Base-by-base conservation (phyloP, 2,329 filamentous ascomycete genomes). In the Epichloe typhina region DNA sequence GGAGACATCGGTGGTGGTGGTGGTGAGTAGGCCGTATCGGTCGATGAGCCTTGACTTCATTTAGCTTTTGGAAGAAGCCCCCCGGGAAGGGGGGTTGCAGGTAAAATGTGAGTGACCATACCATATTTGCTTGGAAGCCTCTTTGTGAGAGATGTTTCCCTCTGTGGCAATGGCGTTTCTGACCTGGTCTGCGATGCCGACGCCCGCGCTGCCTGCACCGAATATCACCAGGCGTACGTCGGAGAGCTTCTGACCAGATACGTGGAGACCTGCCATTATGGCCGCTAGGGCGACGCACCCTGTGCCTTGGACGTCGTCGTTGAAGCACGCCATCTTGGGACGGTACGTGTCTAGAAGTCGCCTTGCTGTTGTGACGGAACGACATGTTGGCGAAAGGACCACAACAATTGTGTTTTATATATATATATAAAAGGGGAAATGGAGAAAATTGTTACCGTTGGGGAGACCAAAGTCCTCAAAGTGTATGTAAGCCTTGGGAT, bases 301-400 rank as follows among this genome's bases (percentile, higher is more conserved):
- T 0, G 89, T 95, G 1, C 88, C 89, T 64, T 95, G 88, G 0
- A 95, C 82, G 63, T 95, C 88, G 52, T 95, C 89, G 60, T 95
- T 95, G 73, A 95, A 95, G 64, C 88, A 94, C 0, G 88, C 75
- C 7, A 91, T 83, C 47, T 84, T 62, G 0, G 82, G 74, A 1
- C 83, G 78, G 59, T 93, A 95, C 37, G 74, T 77, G 53, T 95
- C 86, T 1, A 95, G 72, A 2, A 95, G 77, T 3, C 86, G 77
- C 33, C 85, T 75, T 0, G 87, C 86, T 45, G 23, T 75, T 35
- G 0, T 51, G 45, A 44, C 2, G 3, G 17, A 41, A 41, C 39
- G 21, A 41, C 11, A 19, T 41, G 11, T 41, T 19, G 21, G 39
- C 12, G 21, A 19, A 41, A 5, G 17, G 1, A 19, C 21, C 6